Percentiles rank a stretch among this genome's conserved stretches.
phyloP scores from a whole-genome alignment of 306 rosid species.

The Rosa chinensis region DNA sequence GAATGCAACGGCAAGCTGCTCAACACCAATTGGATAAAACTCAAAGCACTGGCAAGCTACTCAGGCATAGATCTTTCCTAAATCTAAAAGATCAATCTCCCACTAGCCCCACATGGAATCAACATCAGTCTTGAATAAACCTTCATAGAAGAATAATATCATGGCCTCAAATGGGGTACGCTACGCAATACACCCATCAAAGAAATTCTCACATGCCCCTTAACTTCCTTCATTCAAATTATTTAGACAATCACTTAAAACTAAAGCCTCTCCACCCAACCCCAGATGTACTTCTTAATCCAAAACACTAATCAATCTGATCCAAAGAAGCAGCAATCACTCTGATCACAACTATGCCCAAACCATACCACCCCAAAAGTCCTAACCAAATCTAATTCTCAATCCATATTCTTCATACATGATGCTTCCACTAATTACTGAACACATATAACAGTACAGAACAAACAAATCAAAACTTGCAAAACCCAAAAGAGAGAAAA shows the following conservation, averaged over 20 bases:
- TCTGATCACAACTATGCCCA: not conserved
- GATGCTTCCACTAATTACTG: not conserved
- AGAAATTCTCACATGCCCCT: not conserved
- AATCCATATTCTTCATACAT: not conserved
- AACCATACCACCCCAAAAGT: not conserved
- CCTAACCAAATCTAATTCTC: not conserved
- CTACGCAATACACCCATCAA: not conserved
- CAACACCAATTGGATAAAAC: not conserved
- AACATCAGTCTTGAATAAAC: not conserved
- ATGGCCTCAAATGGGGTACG: not conserved
- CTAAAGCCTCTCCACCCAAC: not conserved
- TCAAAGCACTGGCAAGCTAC: not conserved
- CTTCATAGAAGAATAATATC: not conserved
- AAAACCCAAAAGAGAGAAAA: slow-evolving; percentile 1
- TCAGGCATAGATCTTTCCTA: not conserved
- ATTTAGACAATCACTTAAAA: not conserved
- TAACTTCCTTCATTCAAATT: not conserved
- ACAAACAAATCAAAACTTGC: slow-evolving; percentile 19
- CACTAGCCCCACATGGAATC: not conserved
- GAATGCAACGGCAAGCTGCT: not conserved
- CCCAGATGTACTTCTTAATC: slow-evolving; percentile 5
- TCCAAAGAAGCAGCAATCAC: not conserved
- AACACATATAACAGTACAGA: not conserved
- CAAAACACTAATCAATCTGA: not conserved
- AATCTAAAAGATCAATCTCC: slow-evolving; percentile 1